Base-by-base conservation (phyloP, 1,284 basidiomycete genomes). In the Ustilago curta region DNA sequence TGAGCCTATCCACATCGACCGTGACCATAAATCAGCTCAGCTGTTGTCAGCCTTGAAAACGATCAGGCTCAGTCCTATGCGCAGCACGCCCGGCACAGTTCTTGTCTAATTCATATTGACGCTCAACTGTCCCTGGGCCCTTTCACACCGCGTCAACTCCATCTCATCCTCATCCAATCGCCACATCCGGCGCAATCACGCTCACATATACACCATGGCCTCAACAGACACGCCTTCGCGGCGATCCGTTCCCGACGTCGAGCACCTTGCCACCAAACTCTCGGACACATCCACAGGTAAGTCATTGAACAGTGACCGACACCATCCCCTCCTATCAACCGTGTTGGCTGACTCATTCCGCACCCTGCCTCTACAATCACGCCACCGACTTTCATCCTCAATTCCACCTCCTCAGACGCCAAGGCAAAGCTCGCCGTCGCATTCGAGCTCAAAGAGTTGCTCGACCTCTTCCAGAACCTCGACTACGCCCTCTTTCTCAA, bases 401-500 rank as follows among this genome's bases (percentile, higher is more conserved):
- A 7, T 2, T n/a, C n/a, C n/a, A n/a, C n/a, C 14, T 37, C 35
- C 14, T 14, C 35, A 71, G 80, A 83, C 39, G 44, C 66, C 42
- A 73, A 76, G 51, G 59, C 59, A 14, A 81, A 77, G 52, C 59
- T 78, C 11, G 50, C 68, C 16, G 76, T 67, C 23, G 82, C 81
- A 14, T 62, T 69, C 31, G 82, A 84, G 59, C 68, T 83, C 61
- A 81, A 82, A 50, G 82, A 84, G 19, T 59, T 79, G 37, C 58
- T 78, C 57, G 82, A 84, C 47, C 65, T 79, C 43, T 80, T 72
- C 47, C 77, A 80, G 39, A 79, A 70, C 61, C 66, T 90, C 39
- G 94, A 95, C 78, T 91, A 92, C 43, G 88, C 90, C 47, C 90
- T 91, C 54, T 88, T 88, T 71, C 86, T 88, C 32, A 86, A 85